Conservation (phyloP, 108 stramenopile species). For the Pseudonitzschia multistriata region DNA sequence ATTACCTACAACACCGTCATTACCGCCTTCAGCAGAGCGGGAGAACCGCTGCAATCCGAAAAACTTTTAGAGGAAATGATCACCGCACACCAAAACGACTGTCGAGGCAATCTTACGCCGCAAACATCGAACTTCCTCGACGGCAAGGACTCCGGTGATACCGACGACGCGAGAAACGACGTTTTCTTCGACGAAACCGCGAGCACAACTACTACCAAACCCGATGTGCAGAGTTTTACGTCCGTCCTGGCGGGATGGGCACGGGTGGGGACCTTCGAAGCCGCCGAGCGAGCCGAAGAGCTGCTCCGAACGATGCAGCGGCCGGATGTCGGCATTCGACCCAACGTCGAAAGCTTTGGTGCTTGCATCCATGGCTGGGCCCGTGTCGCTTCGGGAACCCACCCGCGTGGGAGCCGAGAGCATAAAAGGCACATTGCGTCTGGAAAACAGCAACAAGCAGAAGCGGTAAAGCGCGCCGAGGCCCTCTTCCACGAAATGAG, state of each 20-base stretch:
- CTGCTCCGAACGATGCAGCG: constrained; percentile 40
- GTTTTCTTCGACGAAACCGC: not conserved
- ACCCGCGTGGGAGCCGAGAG: constrained; percentile 6
- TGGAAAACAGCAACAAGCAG: not conserved
- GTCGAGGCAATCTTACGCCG: not conserved
- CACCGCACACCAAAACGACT: not conserved
- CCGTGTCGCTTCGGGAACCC: constrained; percentile 2
- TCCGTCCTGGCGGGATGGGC: constrained; percentile 53
- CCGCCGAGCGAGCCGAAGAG: constrained; percentile 29
- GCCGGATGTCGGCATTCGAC: constrained; percentile 41
- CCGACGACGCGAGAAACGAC: not conserved
- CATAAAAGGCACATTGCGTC: too few relatives aligned
- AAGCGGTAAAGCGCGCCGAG: constrained; percentile 33
- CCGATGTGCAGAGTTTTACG: constrained; percentile 20
- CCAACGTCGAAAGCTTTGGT: constrained; percentile 47
- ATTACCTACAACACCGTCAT: constrained; percentile 75
- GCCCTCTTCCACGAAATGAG: constrained; percentile 32
- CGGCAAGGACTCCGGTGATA: not conserved
- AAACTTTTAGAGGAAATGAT: constrained; percentile 37
- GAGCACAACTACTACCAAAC: constrained; percentile 9
- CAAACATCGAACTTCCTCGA: not conserved
- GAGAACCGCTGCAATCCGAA: constrained; percentile 29
- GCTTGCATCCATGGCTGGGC: constrained; percentile 45
- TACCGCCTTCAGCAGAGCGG: constrained; percentile 36
- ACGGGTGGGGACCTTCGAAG: constrained; percentile 44